A percentile compares a stretch with the other conserved stretches of the same genome.
Conservation (phyloP, 805 yeast species). For the Scheffersomyces stipitis region DNA sequence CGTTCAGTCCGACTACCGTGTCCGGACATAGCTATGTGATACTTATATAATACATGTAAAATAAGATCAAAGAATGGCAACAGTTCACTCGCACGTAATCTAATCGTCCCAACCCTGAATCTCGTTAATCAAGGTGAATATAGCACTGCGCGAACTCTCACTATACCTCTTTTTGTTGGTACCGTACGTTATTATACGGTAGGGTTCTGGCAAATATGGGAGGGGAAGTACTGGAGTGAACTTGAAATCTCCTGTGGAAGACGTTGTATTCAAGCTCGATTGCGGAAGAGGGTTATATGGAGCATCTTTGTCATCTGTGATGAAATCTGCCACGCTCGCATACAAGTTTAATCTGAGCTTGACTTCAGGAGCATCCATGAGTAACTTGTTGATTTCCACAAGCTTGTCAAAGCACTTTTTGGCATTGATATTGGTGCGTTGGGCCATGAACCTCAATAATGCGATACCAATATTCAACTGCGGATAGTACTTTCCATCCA, state of each 20-base stretch:
- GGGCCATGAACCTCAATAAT: conserved; percentile 34
- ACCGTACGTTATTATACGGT: too few species aligned
- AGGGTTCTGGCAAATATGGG: not conserved
- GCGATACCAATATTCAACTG: conserved; percentile 28
- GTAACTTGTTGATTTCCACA: conserved; percentile 20
- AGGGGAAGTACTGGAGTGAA: not conserved
- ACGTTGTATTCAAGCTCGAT: not conserved
- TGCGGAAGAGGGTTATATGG: not conserved
- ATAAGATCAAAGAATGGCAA: not conserved
- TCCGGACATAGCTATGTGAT: too few species aligned
- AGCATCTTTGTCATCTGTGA: not conserved
- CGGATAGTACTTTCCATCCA: conserved; percentile 16
- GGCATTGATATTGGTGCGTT: conserved; percentile 35
- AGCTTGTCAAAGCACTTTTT: conserved; percentile 28
- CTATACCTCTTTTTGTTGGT: not conserved
- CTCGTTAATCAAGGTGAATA: conserved; percentile 3
- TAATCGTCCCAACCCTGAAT: conserved; percentile 4
- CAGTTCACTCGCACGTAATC: not conserved
- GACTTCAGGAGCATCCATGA: conserved; percentile 25
- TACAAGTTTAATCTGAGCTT: conserved; percentile 18
- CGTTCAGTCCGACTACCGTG: too few species aligned
- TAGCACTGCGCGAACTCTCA: not conserved
- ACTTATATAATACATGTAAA: not conserved
- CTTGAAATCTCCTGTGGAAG: not conserved
- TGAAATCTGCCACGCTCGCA: conserved; percentile 4